Evolutionary conservation across 371 early-diverging fungal species (phyloP).

Genomic region (Rhizopus delemar): DNA sequence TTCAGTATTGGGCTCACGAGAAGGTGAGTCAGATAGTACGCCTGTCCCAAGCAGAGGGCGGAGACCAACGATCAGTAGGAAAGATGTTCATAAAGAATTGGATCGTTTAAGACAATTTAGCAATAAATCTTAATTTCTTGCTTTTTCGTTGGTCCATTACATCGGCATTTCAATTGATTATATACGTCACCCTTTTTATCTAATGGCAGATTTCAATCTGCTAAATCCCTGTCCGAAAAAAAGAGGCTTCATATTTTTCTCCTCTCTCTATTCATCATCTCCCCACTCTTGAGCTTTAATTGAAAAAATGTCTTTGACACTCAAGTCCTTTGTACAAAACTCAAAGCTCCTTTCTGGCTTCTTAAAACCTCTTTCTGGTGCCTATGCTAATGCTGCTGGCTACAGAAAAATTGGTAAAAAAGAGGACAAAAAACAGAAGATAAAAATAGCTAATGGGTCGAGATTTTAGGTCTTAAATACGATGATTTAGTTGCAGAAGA

Average conservation of each 20-base stretch:
- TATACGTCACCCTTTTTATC: no score
- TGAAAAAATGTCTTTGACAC: constrained; percentile 40
- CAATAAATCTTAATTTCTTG: constrained; percentile 17
- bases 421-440: neutral
- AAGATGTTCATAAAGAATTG: constrained; percentile 52
- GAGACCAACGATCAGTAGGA: constrained; percentile 43
- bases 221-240: constrained; percentile 3
- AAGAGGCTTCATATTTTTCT: neutral
- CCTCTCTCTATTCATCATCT: constrained; percentile 7
- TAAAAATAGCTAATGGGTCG: neutral
- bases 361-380: constrained; percentile 70
- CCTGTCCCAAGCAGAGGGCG: neutral
- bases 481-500: constrained; percentile 94
- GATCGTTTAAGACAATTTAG: constrained; percentile 48
- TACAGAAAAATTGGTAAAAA: constrained; percentile 76
- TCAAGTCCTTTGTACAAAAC: constrained; percentile 59
- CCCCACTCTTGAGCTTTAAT: constrained; percentile 31
- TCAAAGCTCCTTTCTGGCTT: constrained; percentile 65
- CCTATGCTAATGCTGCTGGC: constrained; percentile 76
- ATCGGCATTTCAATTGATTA: no score
- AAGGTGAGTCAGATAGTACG: neutral
- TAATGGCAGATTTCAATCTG: no score
- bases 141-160: no score
- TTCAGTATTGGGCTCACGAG: constrained; percentile 6
- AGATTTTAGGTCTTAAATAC: constrained; percentile 74